phyloP scores from a whole-genome alignment of 2,329 filamentous ascomycete genomes.

The Hypoxylon sp. region DNA sequence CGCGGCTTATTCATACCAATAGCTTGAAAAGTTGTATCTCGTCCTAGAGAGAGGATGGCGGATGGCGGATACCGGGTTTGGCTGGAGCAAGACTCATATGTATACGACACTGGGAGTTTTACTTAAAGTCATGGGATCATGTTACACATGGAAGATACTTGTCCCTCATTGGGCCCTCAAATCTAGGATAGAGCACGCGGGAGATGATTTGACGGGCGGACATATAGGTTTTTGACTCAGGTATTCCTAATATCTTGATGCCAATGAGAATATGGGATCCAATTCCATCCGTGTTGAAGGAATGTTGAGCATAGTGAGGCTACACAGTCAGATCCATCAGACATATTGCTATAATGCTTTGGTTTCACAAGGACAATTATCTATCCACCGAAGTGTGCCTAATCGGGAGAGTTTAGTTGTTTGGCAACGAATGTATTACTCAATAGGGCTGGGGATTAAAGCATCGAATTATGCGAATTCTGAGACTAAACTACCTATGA shows the following conservation, averaged over 20 bases:
- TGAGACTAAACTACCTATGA: constrained; percentile 1
- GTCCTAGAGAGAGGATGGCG: not conserved
- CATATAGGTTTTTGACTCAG: not conserved
- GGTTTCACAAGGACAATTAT: not conserved
- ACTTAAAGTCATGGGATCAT: not conserved
- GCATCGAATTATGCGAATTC: not conserved
- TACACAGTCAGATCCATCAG: not conserved
- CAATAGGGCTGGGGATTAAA: not conserved
- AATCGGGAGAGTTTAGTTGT: not conserved
- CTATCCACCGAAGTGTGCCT: not conserved
- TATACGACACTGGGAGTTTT: not conserved
- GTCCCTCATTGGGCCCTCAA: not conserved
- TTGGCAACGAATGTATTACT: not conserved
- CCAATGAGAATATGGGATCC: not conserved
- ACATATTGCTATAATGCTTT: not conserved
- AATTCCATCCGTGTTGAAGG: not conserved
- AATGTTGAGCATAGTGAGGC: not conserved
- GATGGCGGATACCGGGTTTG: not conserved
- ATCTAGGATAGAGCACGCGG: not conserved
- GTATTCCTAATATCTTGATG: not conserved
- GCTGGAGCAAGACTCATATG: not conserved
- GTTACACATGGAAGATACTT: not conserved
- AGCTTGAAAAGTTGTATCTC: not conserved
- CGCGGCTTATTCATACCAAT: not conserved
- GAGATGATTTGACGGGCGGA: not conserved